These are phyloP conservation scores for Lentinula aciculospora DNA, from an alignment of 768 basidiomycete genomes.

Conservation along the genomic window DNA sequence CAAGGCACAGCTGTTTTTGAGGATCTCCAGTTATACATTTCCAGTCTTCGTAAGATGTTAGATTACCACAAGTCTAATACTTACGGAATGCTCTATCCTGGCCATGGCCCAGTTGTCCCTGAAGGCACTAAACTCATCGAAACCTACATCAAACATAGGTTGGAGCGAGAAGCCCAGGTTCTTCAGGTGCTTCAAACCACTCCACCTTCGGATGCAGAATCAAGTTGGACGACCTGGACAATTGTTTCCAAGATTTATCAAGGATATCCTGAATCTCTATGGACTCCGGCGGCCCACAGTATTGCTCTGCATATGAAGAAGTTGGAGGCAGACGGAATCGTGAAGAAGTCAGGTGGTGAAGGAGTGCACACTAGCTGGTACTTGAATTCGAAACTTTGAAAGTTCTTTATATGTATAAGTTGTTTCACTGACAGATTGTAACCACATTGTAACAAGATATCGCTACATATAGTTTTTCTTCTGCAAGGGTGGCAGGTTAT, in stretches of 20 bases:
- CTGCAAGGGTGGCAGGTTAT: too few relatives aligned
- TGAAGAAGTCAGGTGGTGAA: constrained; percentile 45
- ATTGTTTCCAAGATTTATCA: constrained; percentile 67
- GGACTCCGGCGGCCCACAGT: constrained; percentile 66
- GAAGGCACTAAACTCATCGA: constrained; percentile 57
- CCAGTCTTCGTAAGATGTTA: constrained; percentile 56
- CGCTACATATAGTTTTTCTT: too few relatives aligned
- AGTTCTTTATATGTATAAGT: too few relatives aligned
- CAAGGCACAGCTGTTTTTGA: constrained; percentile 89
- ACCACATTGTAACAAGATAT: too few relatives aligned
- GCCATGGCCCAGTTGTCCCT: constrained; percentile 75
- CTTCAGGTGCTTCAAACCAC: constrained; percentile 39
- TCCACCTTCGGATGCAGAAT: constrained; percentile 18
- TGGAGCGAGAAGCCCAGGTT: constrained; percentile 78
- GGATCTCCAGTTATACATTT: constrained; percentile 67
- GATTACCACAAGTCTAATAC: constrained; percentile 20
- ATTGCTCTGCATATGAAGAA: constrained; percentile 72
- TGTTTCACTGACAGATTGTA: too few relatives aligned
- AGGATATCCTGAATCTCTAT: constrained; percentile 62
- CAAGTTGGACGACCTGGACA: constrained; percentile 56
- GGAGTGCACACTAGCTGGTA: constrained; percentile 47
- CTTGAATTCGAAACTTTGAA: constrained; percentile 3
- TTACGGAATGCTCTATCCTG: constrained; percentile 67
- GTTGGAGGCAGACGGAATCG: constrained; percentile 57
- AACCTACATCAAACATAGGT: constrained; percentile 75